Conservation (phyloP, 495 filamentous ascomycete species). For the Xylaria nigripes region DNA sequence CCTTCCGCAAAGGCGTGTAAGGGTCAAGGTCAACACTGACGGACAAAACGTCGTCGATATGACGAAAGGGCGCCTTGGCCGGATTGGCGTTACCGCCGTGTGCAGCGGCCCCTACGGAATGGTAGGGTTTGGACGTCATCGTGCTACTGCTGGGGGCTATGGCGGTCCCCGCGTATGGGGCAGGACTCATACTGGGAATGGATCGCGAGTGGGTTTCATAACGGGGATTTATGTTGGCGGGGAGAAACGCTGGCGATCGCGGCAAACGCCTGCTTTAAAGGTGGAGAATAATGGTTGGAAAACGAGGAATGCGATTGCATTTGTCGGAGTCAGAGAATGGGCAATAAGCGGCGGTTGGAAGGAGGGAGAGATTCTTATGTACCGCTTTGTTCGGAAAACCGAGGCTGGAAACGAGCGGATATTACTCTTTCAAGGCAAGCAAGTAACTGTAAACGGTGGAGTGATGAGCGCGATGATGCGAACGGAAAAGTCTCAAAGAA, state of each 20-base stretch:
- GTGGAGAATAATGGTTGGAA: neutral
- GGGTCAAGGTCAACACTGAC: slow-evolving; percentile 36
- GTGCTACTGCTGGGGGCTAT: slow-evolving; percentile 1
- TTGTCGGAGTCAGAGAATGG: neutral
- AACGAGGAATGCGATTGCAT: neutral
- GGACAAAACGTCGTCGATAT: slow-evolving; percentile 65
- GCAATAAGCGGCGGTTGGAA: neutral
- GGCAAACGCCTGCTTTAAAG: neutral
- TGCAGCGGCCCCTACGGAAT: neutral
- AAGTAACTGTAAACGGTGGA: slow-evolving; percentile 5
- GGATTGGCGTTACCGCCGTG: slow-evolving; percentile 7
- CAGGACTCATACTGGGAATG: slow-evolving; percentile 19
- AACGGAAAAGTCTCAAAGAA: slow-evolving; percentile 18
- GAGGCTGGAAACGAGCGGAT: slow-evolving; percentile 16
- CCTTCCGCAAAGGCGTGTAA: slow-evolving; percentile 37
- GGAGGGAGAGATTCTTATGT: slow-evolving; percentile 16
- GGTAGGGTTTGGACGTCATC: neutral
- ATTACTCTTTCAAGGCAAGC: slow-evolving; percentile 23
- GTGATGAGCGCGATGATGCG: slow-evolving; percentile 17
- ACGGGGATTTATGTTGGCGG: neutral
- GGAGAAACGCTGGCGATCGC: neutral
- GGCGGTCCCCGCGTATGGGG: slow-evolving; percentile 12
- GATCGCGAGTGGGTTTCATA: neutral
- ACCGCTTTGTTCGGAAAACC: slow-evolving; percentile 12
- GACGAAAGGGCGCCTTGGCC: slow-evolving; percentile 46